Percentiles rank a stretch among this genome's conserved stretches.
Conservation (phyloP, 2,329 filamentous ascomycete species). For the Passalora sequoiae region DNA sequence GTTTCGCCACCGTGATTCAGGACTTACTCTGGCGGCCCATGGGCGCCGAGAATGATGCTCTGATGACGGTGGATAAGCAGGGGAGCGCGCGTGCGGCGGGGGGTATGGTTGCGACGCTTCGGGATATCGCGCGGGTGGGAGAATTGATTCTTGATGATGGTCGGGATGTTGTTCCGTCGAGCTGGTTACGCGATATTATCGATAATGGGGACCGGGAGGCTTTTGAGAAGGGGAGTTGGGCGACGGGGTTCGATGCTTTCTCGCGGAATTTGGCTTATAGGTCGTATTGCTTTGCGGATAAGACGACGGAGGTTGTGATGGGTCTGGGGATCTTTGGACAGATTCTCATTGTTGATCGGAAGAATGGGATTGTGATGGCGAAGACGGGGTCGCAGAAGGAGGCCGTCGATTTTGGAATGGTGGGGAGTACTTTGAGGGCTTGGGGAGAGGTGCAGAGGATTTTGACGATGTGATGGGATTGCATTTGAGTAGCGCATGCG, state of each 20-base stretch:
- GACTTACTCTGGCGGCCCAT: conserved; percentile 25
- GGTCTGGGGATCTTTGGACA: conserved; percentile 22
- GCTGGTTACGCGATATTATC: conserved; percentile 24
- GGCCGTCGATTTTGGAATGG: conserved; percentile 8
- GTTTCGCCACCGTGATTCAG: conserved; percentile 14
- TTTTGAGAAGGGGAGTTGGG: conserved; percentile 14
- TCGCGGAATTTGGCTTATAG: conserved; percentile 17
- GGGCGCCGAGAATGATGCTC: conserved; percentile 23
- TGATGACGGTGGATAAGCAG: conserved; percentile 18
- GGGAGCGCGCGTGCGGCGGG: conserved; percentile 21
- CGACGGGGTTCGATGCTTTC: conserved; percentile 7
- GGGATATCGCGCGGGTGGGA: conserved; percentile 22
- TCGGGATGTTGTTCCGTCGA: conserved; percentile 13
- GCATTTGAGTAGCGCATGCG: no score
- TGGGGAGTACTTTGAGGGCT: conserved; percentile 10
- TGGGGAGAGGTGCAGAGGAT: conserved; percentile 15
- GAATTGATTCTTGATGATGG: conserved; percentile 17
- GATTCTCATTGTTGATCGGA: conserved; percentile 20
- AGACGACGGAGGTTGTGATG: conserved; percentile 11
- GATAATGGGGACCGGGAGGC: conserved; percentile 11
- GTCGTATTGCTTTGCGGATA: conserved; percentile 14
- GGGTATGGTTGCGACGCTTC: conserved; percentile 20
- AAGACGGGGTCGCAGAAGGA: conserved; percentile 18
- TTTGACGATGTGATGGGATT: conserved; percentile 1
- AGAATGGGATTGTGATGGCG: conserved; percentile 23